phyloP scores from a whole-genome alignment of 192 early-diverging fungal species.

The Radiomyces spectabilis region DNA sequence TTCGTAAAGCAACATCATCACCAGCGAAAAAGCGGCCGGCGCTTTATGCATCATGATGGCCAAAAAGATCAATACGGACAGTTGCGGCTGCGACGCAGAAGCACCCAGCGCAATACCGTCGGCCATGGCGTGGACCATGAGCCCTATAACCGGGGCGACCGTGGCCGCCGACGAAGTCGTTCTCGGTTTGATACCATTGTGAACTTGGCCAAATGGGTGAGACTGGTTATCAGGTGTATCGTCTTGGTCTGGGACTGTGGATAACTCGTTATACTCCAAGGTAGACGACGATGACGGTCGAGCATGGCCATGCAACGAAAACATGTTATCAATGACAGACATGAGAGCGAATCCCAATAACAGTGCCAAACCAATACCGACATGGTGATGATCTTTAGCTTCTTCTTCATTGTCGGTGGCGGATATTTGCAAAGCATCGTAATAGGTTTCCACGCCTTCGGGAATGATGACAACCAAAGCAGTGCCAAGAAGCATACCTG shows the following conservation, averaged over 20 bases:
- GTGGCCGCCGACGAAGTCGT: conserved; percentile 3
- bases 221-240: no score
- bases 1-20: conserved; percentile 78
- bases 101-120: conserved; percentile 95
- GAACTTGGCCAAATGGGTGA: no score
- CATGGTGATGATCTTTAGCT: no score
- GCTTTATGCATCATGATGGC: conserved; percentile 97
- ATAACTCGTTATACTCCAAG: not conserved
- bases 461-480: conserved; percentile 90
- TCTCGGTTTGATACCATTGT: no score
- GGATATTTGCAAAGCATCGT: no score
- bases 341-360: conserved; percentile 81
- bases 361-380: conserved; percentile 78
- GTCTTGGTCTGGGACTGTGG: not conserved
- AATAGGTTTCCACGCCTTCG: no score
- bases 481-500: no score
- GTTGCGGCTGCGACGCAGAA: conserved; percentile 55
- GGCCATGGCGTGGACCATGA: conserved; percentile 93
- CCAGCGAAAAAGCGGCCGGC: conserved; percentile 85
- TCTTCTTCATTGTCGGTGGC: no score
- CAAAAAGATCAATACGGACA: conserved; percentile 79
- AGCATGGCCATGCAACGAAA: conserved; percentile 29
- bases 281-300: not conserved
- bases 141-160: conserved; percentile 68
- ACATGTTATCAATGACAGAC: conserved; percentile 80